A percentile compares a stretch with the other conserved stretches of the same genome.
These are phyloP conservation scores for Neurospora sp. DNA, from an alignment of 495 filamentous ascomycete species.

Conservation along the genomic window DNA sequence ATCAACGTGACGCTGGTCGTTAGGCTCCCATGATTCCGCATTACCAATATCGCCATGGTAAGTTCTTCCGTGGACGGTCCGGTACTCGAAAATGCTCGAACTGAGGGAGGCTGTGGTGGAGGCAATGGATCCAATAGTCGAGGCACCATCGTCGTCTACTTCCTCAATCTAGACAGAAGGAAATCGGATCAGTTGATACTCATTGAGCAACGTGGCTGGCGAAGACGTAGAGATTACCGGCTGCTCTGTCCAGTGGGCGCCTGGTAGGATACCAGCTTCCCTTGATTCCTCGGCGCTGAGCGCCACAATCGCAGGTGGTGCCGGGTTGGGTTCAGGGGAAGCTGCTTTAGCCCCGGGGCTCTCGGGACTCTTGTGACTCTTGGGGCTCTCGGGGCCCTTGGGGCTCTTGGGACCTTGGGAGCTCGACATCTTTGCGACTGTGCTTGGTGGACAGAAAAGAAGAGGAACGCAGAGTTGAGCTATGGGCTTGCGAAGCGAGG, in stretches of 20 bases:
- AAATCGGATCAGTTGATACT: not conserved
- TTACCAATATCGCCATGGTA: slow-evolving; percentile 20
- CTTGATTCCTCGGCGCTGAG: not conserved
- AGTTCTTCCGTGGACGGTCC: slow-evolving; percentile 30
- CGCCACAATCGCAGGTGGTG: not conserved
- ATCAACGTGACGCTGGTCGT: slow-evolving; percentile 16
- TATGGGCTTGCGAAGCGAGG: no score
- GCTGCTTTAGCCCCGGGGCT: not conserved
- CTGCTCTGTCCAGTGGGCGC: not conserved
- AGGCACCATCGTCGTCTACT: not conserved
- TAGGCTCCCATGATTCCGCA: slow-evolving; percentile 12
- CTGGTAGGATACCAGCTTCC: not conserved
- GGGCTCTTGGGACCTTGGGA: not conserved
- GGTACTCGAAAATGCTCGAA: slow-evolving; percentile 36
- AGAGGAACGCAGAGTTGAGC: not conserved
- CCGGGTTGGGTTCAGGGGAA: not conserved
- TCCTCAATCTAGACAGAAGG: not conserved
- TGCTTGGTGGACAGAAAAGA: not conserved
- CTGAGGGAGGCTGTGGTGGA: slow-evolving; percentile 34
- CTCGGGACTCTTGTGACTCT: not conserved
- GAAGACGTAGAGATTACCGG: not conserved
- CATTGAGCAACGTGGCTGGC: not conserved
- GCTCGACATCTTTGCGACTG: not conserved
- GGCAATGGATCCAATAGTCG: not conserved
- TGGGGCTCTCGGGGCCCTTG: not conserved